Conservation (phyloP, 805 yeast species). For the Kuraishia piskuri region DNA sequence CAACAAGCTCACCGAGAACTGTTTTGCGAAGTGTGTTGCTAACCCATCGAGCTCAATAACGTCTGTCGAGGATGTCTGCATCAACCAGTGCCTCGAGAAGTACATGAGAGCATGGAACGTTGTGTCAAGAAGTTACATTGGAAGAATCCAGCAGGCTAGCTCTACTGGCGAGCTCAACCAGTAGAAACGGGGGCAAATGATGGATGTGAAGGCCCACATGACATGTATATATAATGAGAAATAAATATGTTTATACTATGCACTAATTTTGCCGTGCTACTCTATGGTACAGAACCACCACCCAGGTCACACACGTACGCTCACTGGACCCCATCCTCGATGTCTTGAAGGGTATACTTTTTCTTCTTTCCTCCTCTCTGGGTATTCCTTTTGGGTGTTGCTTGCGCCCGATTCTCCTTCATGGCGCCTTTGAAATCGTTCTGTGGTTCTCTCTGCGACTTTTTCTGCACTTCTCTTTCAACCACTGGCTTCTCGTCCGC, state of each 20-base stretch:
- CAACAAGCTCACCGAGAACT: conserved; percentile 76
- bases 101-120: conserved; percentile 90
- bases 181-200: background rate
- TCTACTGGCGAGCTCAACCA: background rate
- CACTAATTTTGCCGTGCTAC: too few relatives aligned
- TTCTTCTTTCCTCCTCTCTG: background rate
- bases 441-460: background rate
- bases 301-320: too few relatives aligned
- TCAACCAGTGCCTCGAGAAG: conserved; percentile 72
- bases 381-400: background rate
- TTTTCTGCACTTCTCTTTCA: background rate
- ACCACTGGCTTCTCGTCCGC: background rate
- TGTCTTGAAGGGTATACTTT: conserved; percentile 2
- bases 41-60: conserved; percentile 47
- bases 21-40: conserved; percentile 70
- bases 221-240: background rate
- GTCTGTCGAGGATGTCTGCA: conserved; percentile 53
- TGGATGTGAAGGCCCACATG: background rate
- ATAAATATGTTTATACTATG: background rate
- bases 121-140: conserved; percentile 66
- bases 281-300: background rate
- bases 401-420: background rate
- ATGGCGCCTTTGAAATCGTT: too few relatives aligned
- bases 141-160: conserved; percentile 56
- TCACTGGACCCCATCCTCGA: background rate